Evolutionary conservation across 2,329 filamentous ascomycete genomes (phyloP).

Genomic region (Orbilia quercus): DNA sequence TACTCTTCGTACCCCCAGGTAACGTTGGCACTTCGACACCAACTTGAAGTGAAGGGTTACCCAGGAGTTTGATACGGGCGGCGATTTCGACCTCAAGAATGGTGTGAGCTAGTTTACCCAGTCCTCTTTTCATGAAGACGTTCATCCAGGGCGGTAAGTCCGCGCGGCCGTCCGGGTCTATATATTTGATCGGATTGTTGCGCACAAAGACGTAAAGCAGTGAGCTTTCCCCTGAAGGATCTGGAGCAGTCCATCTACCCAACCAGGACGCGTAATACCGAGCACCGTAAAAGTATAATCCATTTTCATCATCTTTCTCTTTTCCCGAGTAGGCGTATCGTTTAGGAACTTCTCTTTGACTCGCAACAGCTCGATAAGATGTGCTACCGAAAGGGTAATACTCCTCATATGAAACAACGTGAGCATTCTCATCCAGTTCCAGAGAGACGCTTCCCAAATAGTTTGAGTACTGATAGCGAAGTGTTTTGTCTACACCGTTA

Average conservation of each 20-base stretch:
- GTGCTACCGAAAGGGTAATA: slow-evolving; percentile 21
- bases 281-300: slow-evolving; percentile 58
- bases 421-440: slow-evolving; percentile 41
- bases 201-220: slow-evolving; percentile 11
- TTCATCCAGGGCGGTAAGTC: too few relatives aligned
- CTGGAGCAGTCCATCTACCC: slow-evolving; percentile 59
- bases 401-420: slow-evolving; percentile 24
- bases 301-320: slow-evolving; percentile 60
- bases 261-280: slow-evolving; percentile 61
- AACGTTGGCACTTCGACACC: too few relatives aligned
- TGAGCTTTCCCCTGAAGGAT: slow-evolving; percentile 56
- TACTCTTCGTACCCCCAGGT: too few relatives aligned
- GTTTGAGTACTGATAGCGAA: slow-evolving; percentile 17
- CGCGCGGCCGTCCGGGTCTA: too few relatives aligned
- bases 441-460: slow-evolving; percentile 9
- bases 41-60: too few relatives aligned
- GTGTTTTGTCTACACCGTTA: not conserved
- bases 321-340: slow-evolving; percentile 60
- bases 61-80: too few relatives aligned
- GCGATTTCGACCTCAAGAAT: too few relatives aligned
- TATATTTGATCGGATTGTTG: too few relatives aligned
- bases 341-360: slow-evolving; percentile 49
- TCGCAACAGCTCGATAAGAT: slow-evolving; percentile 24
- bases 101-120: too few relatives aligned
- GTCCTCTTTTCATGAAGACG: too few relatives aligned